These are phyloP conservation scores for Solanum boliviense DNA, from an alignment of 257 asterid species.

Conservation along the genomic window DNA sequence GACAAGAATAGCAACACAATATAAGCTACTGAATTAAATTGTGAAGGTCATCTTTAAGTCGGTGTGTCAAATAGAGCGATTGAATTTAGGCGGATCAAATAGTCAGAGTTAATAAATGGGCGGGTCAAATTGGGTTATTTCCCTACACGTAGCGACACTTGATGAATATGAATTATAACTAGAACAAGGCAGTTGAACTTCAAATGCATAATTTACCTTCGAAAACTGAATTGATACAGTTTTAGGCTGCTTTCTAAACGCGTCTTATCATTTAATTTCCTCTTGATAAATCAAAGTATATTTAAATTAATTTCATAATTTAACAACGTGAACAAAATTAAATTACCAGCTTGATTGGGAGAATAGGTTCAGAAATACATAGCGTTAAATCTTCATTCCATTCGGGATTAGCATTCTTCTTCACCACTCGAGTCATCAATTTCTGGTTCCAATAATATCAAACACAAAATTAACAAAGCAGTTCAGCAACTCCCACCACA, in stretches of 20 bases:
- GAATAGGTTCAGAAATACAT: conserved; percentile 37
- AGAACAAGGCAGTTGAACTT: neutral
- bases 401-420: conserved; percentile 56
- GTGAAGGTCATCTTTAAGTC: neutral
- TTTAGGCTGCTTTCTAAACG: neutral
- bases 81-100: neutral
- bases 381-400: conserved; percentile 79
- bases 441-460: conserved; percentile 24
- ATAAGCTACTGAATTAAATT: neutral
- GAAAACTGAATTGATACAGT: neutral
- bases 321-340: neutral
- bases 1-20: neutral
- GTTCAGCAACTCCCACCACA: neutral
- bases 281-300: neutral
- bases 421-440: conserved; percentile 65
- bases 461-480: neutral
- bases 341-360: conserved; percentile 55
- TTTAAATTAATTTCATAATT: neutral
- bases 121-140: neutral
- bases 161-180: neutral
- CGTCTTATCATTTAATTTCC: neutral
- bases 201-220: neutral
- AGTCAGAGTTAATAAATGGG: neutral
- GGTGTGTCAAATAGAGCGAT: neutral
- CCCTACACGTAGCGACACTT: neutral